phyloP scores from a whole-genome alignment of 2,329 filamentous ascomycete genomes.

The Bipolaris gigantea region DNA sequence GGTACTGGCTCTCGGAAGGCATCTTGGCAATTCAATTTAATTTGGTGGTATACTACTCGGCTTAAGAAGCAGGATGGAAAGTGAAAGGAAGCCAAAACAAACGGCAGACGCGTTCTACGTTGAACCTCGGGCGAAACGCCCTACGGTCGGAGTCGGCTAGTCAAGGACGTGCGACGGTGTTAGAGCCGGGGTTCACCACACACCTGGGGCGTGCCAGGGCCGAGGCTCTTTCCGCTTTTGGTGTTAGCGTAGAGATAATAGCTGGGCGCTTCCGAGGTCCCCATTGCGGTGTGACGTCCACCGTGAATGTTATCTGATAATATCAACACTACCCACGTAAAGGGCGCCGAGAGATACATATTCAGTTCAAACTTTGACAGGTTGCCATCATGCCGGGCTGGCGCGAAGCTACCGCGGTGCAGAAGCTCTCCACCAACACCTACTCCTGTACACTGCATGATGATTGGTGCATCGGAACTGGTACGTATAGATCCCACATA shows the following conservation, averaged over 20 bases:
- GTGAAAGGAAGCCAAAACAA: slow-evolving; percentile 8
- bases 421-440: slow-evolving; percentile 56
- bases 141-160: slow-evolving; percentile 4
- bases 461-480: slow-evolving; percentile 68
- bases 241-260: slow-evolving; percentile 14
- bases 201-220: slow-evolving; percentile 11
- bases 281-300: not conserved
- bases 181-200: slow-evolving; percentile 19
- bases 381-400: slow-evolving; percentile 45
- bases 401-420: slow-evolving; percentile 53
- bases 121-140: slow-evolving; percentile 16
- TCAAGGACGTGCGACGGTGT: slow-evolving; percentile 16
- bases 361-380: not conserved
- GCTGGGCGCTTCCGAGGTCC: slow-evolving; percentile 23
- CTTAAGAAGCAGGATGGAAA: slow-evolving; percentile 5
- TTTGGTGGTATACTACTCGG: slow-evolving; percentile 3
- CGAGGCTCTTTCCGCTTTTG: slow-evolving; percentile 26
- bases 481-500: slow-evolving; percentile 42
- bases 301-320: not conserved
- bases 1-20: slow-evolving; percentile 70
- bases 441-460: slow-evolving; percentile 60
- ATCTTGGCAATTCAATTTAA: slow-evolving; percentile 51
- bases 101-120: slow-evolving; percentile 8
- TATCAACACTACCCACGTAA: not conserved
- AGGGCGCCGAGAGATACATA: not conserved